Base-by-base conservation (phyloP, 2,329 filamentous ascomycete species). In the Macrophomina pseudophaseolina region DNA sequence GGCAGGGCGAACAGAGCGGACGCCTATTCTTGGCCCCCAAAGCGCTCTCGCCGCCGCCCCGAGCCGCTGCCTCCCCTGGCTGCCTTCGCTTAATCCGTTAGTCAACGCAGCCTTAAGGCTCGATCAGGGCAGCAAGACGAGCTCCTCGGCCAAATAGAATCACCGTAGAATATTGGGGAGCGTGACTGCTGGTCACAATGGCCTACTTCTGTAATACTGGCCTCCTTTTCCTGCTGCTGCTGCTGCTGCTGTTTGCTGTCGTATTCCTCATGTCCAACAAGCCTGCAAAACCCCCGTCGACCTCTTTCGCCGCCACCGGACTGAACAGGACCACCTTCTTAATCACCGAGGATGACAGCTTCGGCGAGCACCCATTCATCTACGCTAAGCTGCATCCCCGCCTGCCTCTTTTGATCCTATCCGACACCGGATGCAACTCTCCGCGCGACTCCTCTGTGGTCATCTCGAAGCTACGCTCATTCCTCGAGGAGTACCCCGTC, bases 371-470 rank as follows among this genome's bases (percentile, higher is more conserved):
- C 42, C 82, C 82, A 2, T 74, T 80, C 67, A 82, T 84, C n/a
- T 84, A 83, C 68, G 78, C 76, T 58, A 84, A 84, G 68, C 46
- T 81, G 2, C 80, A 78, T 66, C 52, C 63, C 32, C 73, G 74
- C 4, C 69, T 52, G 8, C 64, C 60, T 0, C 66, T 79, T 30
- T 59, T 83, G 12, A 71, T 83, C 2, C 70, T 84, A 1, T 78
- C 79, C 14, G 82, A 84, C 66, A 83, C 81, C 3, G 82, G 82
- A n/a, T 83, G 80, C 70, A 78, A 81, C 65, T 74, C 74, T 23
- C 74, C 80, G 18, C 70, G 73, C 30, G 70, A 75, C 28, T 70
- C 70, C 8, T 52, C 70, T 28, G 53, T 66, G 23, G 40, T 28
- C 3, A 72, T 74, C 40, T 76, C 71, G 42, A 78, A 78, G 4